Evolutionary conservation across 1,284 basidiomycete species (phyloP).

Genomic region (Somion occarium): DNA sequence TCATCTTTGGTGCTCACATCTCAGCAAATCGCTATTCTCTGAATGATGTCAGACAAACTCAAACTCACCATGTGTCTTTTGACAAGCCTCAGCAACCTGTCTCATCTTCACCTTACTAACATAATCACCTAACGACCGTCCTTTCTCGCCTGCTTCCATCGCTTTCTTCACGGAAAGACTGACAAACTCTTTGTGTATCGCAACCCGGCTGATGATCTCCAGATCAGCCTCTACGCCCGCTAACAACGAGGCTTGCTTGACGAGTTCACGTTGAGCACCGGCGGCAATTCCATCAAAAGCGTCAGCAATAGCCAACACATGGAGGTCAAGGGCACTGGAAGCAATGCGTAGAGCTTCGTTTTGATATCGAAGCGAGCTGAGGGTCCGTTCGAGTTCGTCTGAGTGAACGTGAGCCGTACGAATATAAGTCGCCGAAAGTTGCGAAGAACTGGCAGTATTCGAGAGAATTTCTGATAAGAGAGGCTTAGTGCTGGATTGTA

Average conservation of each 20-base stretch:
- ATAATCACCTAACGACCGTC: constrained; percentile 74
- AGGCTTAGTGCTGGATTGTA: constrained; percentile 69
- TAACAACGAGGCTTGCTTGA: constrained; percentile 57
- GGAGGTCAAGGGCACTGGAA: constrained; percentile 60
- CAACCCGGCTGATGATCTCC: constrained; percentile 58
- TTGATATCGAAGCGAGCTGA: constrained; percentile 53
- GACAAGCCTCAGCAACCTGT: constrained; percentile 71
- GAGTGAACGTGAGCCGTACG: constrained; percentile 58
- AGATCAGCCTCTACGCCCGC: constrained; percentile 62
- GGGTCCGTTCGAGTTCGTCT: constrained; percentile 47
- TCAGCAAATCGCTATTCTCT: neutral
- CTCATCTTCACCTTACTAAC: constrained; percentile 75
- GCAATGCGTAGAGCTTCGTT: constrained; percentile 66
- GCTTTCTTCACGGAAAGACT: constrained; percentile 58
- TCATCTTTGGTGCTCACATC: constrained; percentile 39
- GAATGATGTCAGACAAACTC: neutral
- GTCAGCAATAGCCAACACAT: constrained; percentile 63
- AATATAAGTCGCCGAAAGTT: constrained; percentile 59
- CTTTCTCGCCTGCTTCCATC: constrained; percentile 62
- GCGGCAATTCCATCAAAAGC: constrained; percentile 61
- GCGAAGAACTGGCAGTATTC: constrained; percentile 38
- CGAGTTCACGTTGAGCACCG: constrained; percentile 53
- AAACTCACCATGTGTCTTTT: constrained; percentile 62
- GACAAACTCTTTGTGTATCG: constrained; percentile 70
- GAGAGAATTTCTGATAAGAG: no score